Evolutionary conservation across 2,329 filamentous ascomycete genomes (phyloP).

Genomic region (Talaromyces sp.): DNA sequence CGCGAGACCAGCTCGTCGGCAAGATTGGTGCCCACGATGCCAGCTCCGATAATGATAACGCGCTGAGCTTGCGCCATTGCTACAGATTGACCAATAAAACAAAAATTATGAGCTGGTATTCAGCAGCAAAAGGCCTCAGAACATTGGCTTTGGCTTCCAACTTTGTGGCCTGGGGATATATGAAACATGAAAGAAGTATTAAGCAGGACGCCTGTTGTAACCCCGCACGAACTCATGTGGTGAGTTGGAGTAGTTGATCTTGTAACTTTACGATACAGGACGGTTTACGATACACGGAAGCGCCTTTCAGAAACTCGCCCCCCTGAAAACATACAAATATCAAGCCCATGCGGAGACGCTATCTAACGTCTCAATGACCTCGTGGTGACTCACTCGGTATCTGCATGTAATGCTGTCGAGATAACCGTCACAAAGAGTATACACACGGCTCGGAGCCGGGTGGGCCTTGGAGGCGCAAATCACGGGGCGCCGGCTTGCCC

Average conservation of each 20-base stretch:
- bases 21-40: slow-evolving; percentile 59
- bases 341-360: not conserved
- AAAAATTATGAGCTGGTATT: not conserved
- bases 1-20: slow-evolving; percentile 58
- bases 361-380: not conserved
- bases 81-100: not conserved
- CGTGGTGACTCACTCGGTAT: not conserved
- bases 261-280: not conserved
- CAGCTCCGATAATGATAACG: slow-evolving; percentile 58
- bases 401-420: not conserved
- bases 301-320: not conserved
- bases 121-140: not conserved
- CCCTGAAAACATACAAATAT: not conserved
- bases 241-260: not conserved
- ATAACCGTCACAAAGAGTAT: not conserved
- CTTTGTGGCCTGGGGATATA: not conserved
- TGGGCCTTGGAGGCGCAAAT: not conserved
- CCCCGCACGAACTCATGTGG: not conserved
- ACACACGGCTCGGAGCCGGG: not conserved
- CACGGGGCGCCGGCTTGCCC: not conserved
- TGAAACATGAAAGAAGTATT: not conserved
- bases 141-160: not conserved
- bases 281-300: not conserved
- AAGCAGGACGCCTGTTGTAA: not conserved
- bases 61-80: slow-evolving; percentile 34